These are phyloP conservation scores for Vaccinium corymbosum DNA, from an alignment of 148 eudicot genomes.

Conservation along the genomic window DNA sequence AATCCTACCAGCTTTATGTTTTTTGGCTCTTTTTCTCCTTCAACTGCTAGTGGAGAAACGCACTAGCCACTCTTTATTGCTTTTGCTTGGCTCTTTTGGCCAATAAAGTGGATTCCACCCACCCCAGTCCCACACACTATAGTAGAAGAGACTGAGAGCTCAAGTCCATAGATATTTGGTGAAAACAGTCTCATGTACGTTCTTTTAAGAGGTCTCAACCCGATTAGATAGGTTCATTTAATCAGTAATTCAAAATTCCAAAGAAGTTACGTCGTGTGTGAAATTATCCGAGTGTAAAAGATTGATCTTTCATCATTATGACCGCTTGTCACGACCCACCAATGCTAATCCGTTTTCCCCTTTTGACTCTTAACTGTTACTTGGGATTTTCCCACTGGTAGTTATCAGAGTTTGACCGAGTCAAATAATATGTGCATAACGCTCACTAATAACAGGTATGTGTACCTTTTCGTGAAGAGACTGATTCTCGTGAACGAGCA, in stretches of 20 bases:
- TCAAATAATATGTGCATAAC: background rate
- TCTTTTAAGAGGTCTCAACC: background rate
- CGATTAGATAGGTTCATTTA: background rate
- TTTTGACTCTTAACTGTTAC: background rate
- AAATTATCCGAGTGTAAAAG: background rate
- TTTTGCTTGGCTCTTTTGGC: conserved; percentile 26
- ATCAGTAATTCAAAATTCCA: background rate
- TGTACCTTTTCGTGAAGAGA: conserved; percentile 5
- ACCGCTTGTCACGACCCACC: background rate
- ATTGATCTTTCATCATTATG: background rate
- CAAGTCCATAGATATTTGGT: background rate
- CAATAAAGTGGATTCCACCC: conserved; percentile 20
- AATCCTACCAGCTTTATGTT: conserved; percentile 15
- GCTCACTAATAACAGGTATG: background rate
- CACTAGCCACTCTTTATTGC: conserved; percentile 21
- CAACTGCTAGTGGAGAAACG: conserved; percentile 12
- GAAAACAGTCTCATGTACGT: background rate
- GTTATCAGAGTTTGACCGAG: background rate
- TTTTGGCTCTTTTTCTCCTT: conserved; percentile 12
- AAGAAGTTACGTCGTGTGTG: background rate
- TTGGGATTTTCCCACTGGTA: background rate
- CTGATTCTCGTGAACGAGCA: background rate
- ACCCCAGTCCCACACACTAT: background rate
- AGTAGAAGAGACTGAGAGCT: background rate
- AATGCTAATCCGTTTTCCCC: background rate